Conservation (phyloP, 108 stramenopile genomes). For the Fistulifera solaris region DNA sequence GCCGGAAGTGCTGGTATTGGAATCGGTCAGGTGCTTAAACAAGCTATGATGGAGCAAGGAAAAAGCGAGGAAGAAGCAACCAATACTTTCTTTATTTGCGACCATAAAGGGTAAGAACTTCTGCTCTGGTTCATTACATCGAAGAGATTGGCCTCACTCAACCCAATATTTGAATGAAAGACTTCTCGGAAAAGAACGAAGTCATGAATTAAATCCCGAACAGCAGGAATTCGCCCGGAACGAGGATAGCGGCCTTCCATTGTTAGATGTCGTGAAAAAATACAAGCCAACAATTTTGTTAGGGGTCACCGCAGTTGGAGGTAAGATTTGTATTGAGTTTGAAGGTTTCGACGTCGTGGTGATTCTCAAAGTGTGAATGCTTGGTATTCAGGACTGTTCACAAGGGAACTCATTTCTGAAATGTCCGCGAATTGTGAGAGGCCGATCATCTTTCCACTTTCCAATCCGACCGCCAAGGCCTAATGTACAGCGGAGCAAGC, state of each 20-base stretch:
- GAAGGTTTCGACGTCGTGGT: too few relatives aligned
- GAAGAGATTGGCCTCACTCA: too few relatives aligned
- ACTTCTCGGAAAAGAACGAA: constrained; percentile 57
- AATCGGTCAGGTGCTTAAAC: constrained; percentile 74
- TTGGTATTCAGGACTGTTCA: constrained; percentile 77
- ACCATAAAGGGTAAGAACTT: constrained; percentile 61
- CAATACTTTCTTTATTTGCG: constrained; percentile 74
- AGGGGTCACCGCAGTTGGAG: constrained; percentile 87
- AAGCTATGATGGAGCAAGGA: constrained; percentile 86
- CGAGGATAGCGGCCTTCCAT: constrained; percentile 49
- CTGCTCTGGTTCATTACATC: too few relatives aligned
- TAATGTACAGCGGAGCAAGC: constrained; percentile 97
- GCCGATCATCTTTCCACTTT: constrained; percentile 95
- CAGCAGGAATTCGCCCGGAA: constrained; percentile 64
- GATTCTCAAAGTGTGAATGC: too few relatives aligned
- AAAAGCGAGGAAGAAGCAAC: constrained; percentile 59
- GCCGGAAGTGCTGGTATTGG: constrained; percentile 93
- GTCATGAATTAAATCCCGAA: constrained; percentile 43
- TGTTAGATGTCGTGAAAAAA: constrained; percentile 62
- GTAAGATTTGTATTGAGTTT: too few relatives aligned
- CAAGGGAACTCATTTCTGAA: constrained; percentile 38
- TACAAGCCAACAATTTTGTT: constrained; percentile 88
- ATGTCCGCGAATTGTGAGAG: constrained; percentile 70
- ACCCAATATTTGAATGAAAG: constrained; percentile 14
- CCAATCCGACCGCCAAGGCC: constrained; percentile 93